Evolutionary conservation across 1,284 basidiomycete species (phyloP).

Genomic region (Apiotrichum akiyoshidainum): DNA sequence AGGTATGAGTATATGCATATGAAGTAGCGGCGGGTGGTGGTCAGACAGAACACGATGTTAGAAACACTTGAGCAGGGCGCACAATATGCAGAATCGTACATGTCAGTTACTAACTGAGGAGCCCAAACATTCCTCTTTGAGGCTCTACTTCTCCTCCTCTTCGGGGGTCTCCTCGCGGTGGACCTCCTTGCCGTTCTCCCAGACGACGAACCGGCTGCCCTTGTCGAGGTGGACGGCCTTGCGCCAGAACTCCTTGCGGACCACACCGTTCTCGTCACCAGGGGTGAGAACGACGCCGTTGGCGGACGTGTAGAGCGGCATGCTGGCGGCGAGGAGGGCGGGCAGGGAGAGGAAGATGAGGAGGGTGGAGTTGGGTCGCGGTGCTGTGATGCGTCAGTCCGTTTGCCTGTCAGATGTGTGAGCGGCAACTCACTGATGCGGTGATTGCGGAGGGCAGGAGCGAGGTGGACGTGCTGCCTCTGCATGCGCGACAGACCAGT

Average conservation of each 20-base stretch:
- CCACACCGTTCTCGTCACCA: conserved; percentile 36
- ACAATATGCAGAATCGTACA: neutral
- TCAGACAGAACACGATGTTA: no score
- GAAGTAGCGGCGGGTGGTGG: no score
- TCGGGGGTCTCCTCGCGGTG: conserved; percentile 16
- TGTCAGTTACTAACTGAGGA: neutral
- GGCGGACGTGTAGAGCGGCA: conserved; percentile 43
- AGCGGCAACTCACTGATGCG: conserved; percentile 9
- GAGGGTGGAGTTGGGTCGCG: conserved; percentile 42
- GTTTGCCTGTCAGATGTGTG: neutral
- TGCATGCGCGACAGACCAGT: conserved; percentile 46
- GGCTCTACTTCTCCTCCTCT: neutral
- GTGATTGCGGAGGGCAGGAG: conserved; percentile 35
- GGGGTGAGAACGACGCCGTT: conserved; percentile 51
- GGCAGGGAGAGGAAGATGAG: conserved; percentile 48
- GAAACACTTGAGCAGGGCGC: no score
- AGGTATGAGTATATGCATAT: no score
- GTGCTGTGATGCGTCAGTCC: conserved; percentile 26
- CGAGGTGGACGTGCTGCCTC: conserved; percentile 51
- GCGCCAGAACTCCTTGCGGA: conserved; percentile 37
- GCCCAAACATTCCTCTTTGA: no score
- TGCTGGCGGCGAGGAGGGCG: conserved; percentile 30
- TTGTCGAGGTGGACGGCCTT: conserved; percentile 34
- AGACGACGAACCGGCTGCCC: conserved; percentile 31
- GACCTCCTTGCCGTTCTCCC: conserved; percentile 37